phyloP scores from a whole-genome alignment of 768 basidiomycete species.

The Leccinum imitatum region DNA sequence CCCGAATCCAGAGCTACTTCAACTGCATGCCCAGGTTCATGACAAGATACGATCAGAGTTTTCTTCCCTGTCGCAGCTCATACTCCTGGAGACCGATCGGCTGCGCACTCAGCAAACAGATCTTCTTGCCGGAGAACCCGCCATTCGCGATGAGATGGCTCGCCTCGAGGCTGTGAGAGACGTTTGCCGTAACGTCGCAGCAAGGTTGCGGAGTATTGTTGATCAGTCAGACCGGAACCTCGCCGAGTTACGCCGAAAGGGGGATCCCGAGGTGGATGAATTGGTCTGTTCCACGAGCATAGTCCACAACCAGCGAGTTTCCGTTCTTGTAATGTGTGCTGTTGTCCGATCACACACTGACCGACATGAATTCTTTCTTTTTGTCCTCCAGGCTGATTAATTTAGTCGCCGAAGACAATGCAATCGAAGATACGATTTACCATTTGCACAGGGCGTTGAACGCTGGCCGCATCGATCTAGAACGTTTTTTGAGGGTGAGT shows the following conservation, averaged over 20 bases:
- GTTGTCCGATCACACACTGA: constrained; percentile 15
- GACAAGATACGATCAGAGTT: constrained; percentile 72
- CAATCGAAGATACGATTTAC: constrained; percentile 97
- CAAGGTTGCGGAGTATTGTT: constrained; percentile 63
- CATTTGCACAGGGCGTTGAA: constrained; percentile 94
- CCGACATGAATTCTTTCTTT: not conserved
- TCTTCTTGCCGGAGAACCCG: constrained; percentile 86
- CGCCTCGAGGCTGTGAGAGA: constrained; percentile 89
- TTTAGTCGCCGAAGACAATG: constrained; percentile 98
- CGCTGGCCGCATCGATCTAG: constrained; percentile 87
- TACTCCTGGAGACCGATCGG: constrained; percentile 67
- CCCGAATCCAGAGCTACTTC: constrained; percentile 86
- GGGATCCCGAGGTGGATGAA: constrained; percentile 94
- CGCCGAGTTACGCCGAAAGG: constrained; percentile 73
- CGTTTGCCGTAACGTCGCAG: constrained; percentile 81
- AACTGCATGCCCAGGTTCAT: constrained; percentile 75
- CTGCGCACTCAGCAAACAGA: constrained; percentile 81
- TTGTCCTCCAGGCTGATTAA: constrained; percentile 71
- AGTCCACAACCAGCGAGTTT: constrained; percentile 87
- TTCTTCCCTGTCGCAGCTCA: constrained; percentile 62
- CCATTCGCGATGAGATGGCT: constrained; percentile 95
- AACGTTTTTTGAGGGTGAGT: constrained; percentile 86
- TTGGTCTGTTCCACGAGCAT: constrained; percentile 94
- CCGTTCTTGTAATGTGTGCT: not conserved
- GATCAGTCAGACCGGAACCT: constrained; percentile 70